phyloP scores from a whole-genome alignment of 192 early-diverging fungal genomes.

The Coemansia sp. region DNA sequence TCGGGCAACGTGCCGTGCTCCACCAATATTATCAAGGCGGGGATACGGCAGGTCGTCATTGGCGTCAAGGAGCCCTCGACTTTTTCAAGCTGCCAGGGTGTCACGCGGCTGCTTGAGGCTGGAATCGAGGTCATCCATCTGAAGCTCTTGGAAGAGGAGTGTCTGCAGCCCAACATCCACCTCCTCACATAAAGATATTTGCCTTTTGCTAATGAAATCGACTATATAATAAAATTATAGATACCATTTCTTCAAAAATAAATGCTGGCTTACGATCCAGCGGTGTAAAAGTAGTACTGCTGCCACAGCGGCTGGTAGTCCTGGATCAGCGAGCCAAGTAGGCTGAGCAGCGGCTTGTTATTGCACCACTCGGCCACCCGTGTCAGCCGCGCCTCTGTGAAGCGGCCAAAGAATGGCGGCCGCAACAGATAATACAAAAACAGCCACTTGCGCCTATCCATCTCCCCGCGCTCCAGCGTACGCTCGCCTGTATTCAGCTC shows the following conservation, averaged over 20 bases:
- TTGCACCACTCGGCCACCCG: slow-evolving; percentile 62
- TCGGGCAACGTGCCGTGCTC: slow-evolving; percentile 84
- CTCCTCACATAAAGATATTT: slow-evolving; percentile 15
- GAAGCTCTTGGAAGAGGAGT: slow-evolving; percentile 72
- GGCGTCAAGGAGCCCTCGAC: slow-evolving; percentile 87
- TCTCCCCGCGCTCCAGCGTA: slow-evolving; percentile 76
- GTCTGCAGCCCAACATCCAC: slow-evolving; percentile 74
- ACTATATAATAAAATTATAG: too few relatives aligned
- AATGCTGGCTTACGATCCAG: slow-evolving; percentile 60
- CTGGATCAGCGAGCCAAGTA: slow-evolving; percentile 73
- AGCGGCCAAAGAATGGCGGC: slow-evolving; percentile 77
- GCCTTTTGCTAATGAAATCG: too few relatives aligned
- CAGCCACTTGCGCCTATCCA: slow-evolving; percentile 66
- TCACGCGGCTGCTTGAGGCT: slow-evolving; percentile 59
- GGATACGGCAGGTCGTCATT: slow-evolving; percentile 77
- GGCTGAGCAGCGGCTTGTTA: slow-evolving; percentile 73
- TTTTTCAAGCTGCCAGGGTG: slow-evolving; percentile 82
- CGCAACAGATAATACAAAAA: slow-evolving; percentile 82
- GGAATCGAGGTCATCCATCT: slow-evolving; percentile 80
- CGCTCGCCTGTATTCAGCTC: slow-evolving; percentile 42
- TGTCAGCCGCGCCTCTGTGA: slow-evolving; percentile 67
- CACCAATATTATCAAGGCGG: slow-evolving; percentile 61
- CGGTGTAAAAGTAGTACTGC: slow-evolving; percentile 86
- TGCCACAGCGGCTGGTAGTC: slow-evolving; percentile 93
- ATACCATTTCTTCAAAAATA: too few relatives aligned